Conservation (phyloP, 345 rosid species). For the Ceriops zippeliana region DNA sequence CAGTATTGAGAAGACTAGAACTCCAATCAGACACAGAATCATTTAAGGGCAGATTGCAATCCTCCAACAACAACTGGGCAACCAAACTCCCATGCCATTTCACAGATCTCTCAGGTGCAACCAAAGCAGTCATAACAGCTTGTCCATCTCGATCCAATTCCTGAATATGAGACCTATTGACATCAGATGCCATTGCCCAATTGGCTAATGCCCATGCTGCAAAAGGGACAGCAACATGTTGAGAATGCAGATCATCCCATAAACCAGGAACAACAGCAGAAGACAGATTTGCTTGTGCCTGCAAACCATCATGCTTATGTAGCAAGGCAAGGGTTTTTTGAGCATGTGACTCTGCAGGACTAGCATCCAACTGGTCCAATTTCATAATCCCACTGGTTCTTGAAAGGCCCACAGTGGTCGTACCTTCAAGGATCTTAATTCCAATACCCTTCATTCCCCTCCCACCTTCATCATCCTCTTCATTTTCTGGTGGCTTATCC, state of each 20-base stretch:
- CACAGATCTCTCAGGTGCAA: slow-evolving; percentile 98
- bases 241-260: slow-evolving; percentile 97
- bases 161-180: slow-evolving; percentile 75
- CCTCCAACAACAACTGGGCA: slow-evolving; percentile 81
- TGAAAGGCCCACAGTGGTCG: slow-evolving; percentile 77
- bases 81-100: slow-evolving; percentile 99
- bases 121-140: slow-evolving; percentile 83
- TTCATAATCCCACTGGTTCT: slow-evolving; percentile 53
- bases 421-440: slow-evolving; percentile 87
- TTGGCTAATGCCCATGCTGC: slow-evolving; percentile 98
- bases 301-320: slow-evolving; percentile 49
- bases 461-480: slow-evolving; percentile 69
- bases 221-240: slow-evolving; percentile 99
- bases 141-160: slow-evolving; percentile 85
- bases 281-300: slow-evolving; percentile 52
- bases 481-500: slow-evolving; percentile 51
- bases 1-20: slow-evolving; percentile 77
- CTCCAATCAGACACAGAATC: slow-evolving; percentile 93
- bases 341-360: slow-evolving; percentile 24
- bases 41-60: slow-evolving; percentile 67
- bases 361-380: slow-evolving; percentile 43
- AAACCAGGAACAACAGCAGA: slow-evolving; percentile 93
- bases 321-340: slow-evolving; percentile 48
- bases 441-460: slow-evolving; percentile 80
- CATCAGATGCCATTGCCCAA: slow-evolving; percentile 95